Conservation (phyloP, 2,329 filamentous ascomycete genomes). For the Penicillium digitatum region DNA sequence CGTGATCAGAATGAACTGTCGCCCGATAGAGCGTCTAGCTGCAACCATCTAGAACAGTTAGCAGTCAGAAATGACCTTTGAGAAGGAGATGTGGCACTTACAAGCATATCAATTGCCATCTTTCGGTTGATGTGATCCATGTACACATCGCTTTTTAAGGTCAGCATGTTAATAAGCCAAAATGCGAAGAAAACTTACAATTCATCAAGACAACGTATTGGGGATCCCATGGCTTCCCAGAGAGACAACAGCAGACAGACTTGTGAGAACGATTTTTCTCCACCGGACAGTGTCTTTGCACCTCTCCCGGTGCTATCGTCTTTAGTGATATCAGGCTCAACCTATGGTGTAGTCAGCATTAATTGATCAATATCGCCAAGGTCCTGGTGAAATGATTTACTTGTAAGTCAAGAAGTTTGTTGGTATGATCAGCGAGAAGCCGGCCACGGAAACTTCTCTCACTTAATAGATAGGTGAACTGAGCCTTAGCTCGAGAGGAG, state of each 20-base stretch:
- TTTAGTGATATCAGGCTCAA: slow-evolving; percentile 66
- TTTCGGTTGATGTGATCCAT: slow-evolving; percentile 97
- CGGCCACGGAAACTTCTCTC: slow-evolving; percentile 85
- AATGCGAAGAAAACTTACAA: slow-evolving; percentile 54
- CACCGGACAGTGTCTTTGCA: slow-evolving; percentile 89
- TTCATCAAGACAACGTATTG: slow-evolving; percentile 90
- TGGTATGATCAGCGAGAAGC: slow-evolving; percentile 71
- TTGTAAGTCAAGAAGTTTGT: slow-evolving; percentile 71
- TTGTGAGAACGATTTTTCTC: slow-evolving; percentile 96
- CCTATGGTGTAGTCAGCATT: slow-evolving; percentile 34
- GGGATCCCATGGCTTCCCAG: slow-evolving; percentile 98
- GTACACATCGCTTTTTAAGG: slow-evolving; percentile 70
- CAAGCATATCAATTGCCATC: slow-evolving; percentile 89
- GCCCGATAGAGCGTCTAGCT: slow-evolving; percentile 78
- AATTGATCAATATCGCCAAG: background rate
- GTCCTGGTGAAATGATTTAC: slow-evolving; percentile 44
- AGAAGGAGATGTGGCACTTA: slow-evolving; percentile 46
- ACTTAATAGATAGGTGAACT: slow-evolving; percentile 82
- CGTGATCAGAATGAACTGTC: slow-evolving; percentile 95
- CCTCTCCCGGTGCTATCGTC: slow-evolving; percentile 68
- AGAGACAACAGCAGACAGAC: slow-evolving; percentile 89
- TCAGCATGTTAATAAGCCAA: background rate
- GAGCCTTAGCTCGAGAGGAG: slow-evolving; percentile 76
- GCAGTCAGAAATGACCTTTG: slow-evolving; percentile 5
- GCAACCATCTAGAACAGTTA: slow-evolving; percentile 63